These are phyloP conservation scores for Pisolithus thermaeus DNA, from an alignment of 1,284 basidiomycete genomes.

Conservation along the genomic window DNA sequence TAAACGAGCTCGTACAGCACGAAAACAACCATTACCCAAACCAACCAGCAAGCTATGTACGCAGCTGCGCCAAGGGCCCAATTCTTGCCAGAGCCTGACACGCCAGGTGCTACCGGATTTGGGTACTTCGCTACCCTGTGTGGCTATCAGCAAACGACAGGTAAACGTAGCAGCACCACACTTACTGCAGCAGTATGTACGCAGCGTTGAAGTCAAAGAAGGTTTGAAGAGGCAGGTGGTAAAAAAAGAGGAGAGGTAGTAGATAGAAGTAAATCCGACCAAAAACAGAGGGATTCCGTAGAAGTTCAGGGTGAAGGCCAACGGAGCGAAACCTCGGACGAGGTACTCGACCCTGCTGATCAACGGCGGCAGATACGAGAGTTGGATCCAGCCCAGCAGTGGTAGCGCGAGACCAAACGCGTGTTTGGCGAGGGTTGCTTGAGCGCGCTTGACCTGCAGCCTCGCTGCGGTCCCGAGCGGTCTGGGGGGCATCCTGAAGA, in stretches of 20 bases:
- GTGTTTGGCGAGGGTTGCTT: slow-evolving; percentile 26
- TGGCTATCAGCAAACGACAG: slow-evolving; percentile 9
- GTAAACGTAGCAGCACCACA: slow-evolving; percentile 16
- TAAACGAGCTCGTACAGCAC: slow-evolving; percentile 76
- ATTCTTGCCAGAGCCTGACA: slow-evolving; percentile 63
- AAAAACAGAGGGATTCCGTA: slow-evolving; percentile 53
- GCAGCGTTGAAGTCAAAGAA: slow-evolving; percentile 80
- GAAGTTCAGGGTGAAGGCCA: slow-evolving; percentile 57
- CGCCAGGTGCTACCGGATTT: slow-evolving; percentile 57
- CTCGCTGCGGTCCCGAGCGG: slow-evolving; percentile 36
- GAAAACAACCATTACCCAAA: slow-evolving; percentile 72
- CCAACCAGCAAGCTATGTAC: slow-evolving; percentile 71
- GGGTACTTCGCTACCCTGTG: slow-evolving; percentile 63
- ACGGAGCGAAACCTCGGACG: slow-evolving; percentile 61
- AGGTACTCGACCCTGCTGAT: slow-evolving; percentile 31
- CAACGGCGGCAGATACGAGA: slow-evolving; percentile 35
- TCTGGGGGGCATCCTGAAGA: slow-evolving; percentile 43
- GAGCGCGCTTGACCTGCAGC: slow-evolving; percentile 49
- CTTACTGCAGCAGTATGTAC: slow-evolving; percentile 72
- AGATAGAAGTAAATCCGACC: slow-evolving; percentile 59
- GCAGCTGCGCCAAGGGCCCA: slow-evolving; percentile 76
- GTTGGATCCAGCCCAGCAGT: slow-evolving; percentile 44
- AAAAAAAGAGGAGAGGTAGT: slow-evolving; percentile 62
- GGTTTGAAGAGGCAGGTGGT: slow-evolving; percentile 66
- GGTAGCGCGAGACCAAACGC: slow-evolving; percentile 60